phyloP scores from a whole-genome alignment of 2,329 filamentous ascomycete genomes.

The Paecilomyces formosus region DNA sequence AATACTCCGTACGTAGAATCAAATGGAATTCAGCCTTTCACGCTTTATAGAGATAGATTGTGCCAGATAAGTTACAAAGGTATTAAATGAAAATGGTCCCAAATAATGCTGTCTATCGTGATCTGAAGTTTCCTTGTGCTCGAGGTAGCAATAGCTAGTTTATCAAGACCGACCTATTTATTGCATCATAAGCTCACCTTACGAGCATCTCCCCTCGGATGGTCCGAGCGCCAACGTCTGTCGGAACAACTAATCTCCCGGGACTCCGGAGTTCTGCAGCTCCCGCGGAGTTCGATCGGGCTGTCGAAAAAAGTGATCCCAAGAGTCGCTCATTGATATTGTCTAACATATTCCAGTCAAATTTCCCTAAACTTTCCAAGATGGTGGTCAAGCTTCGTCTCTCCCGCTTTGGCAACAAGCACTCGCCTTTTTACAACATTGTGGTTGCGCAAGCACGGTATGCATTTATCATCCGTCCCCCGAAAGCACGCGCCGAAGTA shows the following conservation, averaged over 20 bases:
- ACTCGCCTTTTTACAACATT: slow-evolving; percentile 94
- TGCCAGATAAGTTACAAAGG: background rate
- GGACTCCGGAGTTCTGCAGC: slow-evolving; percentile 12
- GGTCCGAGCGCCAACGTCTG: background rate
- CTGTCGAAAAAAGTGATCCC: slow-evolving; percentile 1
- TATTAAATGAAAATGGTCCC: background rate
- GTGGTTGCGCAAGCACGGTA: slow-evolving; percentile 90
- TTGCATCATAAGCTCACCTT: slow-evolving; percentile 18
- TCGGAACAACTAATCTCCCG: slow-evolving; percentile 22
- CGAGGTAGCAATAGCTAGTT: background rate
- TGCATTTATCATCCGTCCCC: slow-evolving; percentile 13
- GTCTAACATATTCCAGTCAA: background rate
- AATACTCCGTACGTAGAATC: background rate
- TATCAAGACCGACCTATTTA: background rate
- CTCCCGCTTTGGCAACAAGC: slow-evolving; percentile 82
- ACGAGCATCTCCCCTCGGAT: slow-evolving; percentile 1
- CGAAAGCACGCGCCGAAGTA: background rate
- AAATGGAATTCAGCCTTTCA: background rate
- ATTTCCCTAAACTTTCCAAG: slow-evolving; percentile 17
- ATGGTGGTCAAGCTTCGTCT: slow-evolving; percentile 96
- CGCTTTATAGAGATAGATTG: background rate
- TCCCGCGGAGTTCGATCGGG: slow-evolving; percentile 17
- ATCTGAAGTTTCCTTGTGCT: background rate
- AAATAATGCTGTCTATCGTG: background rate
- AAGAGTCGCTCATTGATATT: background rate